Conservation (phyloP, 2,329 filamentous ascomycete species). For the Boeremia lycopersici region DNA sequence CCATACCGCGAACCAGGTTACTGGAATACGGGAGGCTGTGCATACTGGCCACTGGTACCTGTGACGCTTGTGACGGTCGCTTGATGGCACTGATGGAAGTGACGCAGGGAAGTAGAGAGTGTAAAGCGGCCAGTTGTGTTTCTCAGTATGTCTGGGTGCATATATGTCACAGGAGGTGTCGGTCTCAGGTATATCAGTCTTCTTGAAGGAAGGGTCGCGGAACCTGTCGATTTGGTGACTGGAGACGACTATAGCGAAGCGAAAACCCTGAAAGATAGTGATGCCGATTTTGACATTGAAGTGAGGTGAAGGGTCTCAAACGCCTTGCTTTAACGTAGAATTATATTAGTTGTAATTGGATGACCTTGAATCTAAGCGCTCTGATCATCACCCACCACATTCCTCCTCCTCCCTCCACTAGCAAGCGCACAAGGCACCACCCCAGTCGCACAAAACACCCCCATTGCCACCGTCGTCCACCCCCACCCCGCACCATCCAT, state of each 20-base stretch:
- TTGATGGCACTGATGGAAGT: constrained; percentile 19
- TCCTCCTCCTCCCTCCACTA: no score
- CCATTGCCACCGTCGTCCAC: no score
- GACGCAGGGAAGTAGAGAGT: constrained; percentile 1
- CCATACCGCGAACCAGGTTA: not conserved
- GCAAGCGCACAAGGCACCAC: no score
- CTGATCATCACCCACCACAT: no score
- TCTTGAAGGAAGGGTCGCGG: not conserved
- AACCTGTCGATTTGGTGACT: not conserved
- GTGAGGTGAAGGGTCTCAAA: no score
- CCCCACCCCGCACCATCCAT: no score
- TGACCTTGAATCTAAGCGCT: no score
- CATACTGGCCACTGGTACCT: constrained; percentile 11
- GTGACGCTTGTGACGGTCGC: constrained; percentile 13
- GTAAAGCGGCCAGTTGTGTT: not conserved
- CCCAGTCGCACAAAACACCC: no score
- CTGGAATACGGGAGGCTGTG: constrained; percentile 17
- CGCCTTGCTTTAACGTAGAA: no score
- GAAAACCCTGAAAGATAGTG: no score
- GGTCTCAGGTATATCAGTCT: not conserved
- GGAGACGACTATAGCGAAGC: not conserved
- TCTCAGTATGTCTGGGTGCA: not conserved
- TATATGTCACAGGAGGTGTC: not conserved
- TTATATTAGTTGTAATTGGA: no score
- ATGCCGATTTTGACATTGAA: no score